phyloP scores from a whole-genome alignment of 1,284 basidiomycete species.

The Cryptococcus sp. region DNA sequence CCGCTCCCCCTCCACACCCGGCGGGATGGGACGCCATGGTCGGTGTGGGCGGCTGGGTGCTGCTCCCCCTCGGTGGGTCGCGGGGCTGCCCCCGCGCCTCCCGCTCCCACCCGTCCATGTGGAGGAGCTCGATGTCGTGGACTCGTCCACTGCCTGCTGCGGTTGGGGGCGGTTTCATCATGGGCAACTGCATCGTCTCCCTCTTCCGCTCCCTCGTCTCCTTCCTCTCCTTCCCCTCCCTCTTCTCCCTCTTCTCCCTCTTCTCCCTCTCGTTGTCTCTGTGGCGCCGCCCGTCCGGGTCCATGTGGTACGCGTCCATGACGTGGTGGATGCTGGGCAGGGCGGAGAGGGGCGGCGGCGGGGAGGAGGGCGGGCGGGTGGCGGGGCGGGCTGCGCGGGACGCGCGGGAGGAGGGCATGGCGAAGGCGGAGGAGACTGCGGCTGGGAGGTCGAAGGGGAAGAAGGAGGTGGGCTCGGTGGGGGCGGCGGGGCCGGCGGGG shows the following conservation, averaged over 20 bases:
- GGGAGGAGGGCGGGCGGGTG: background rate
- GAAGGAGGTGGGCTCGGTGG: conserved; percentile 3
- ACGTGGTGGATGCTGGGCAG: conserved; percentile 4
- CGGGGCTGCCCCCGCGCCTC: background rate
- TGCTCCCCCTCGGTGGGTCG: background rate
- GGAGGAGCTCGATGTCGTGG: background rate
- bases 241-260: background rate
- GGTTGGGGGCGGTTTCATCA: background rate
- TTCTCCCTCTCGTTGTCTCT: background rate
- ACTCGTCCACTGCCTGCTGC: background rate
- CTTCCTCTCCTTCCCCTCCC: background rate
- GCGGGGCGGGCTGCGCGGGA: background rate
- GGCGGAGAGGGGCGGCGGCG: background rate
- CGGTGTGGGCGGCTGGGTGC: background rate
- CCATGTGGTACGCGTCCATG: background rate
- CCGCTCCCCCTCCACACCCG: too few relatives aligned
- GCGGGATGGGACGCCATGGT: too few relatives aligned
- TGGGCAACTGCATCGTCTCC: conserved; percentile 1
- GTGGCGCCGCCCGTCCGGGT: too few relatives aligned
- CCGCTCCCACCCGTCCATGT: background rate
- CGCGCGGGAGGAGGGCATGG: background rate
- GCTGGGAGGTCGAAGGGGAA: conserved; percentile 4
- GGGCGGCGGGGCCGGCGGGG: too few relatives aligned
- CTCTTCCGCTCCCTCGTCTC: background rate
- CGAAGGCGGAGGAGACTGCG: background rate